Conservation (phyloP, 2,329 filamentous ascomycete species). For the Fusarium torreyae region DNA sequence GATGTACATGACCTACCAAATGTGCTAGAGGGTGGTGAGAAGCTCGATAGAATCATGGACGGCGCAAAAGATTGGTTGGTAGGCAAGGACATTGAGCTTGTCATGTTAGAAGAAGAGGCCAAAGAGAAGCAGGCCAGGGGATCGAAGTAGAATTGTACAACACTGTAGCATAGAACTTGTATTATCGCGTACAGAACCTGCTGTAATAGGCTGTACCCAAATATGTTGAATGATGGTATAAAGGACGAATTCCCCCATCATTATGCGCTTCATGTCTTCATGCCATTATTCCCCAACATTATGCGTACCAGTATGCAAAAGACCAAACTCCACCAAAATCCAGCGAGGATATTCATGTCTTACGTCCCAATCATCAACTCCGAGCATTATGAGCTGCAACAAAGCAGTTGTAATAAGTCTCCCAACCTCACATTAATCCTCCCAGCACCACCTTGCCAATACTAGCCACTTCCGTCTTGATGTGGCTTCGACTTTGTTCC, state of each 20-base stretch:
- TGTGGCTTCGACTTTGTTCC: constrained; percentile 81
- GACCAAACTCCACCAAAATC: constrained; percentile 43
- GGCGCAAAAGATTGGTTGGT: constrained; percentile 84
- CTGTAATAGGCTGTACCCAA: constrained; percentile 32
- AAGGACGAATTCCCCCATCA: constrained; percentile 26
- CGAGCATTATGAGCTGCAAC: constrained; percentile 19
- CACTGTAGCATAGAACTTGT: constrained; percentile 28
- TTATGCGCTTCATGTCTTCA: constrained; percentile 31
- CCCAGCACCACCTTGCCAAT: constrained; percentile 92
- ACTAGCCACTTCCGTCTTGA: constrained; percentile 86
- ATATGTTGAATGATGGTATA: constrained; percentile 16
- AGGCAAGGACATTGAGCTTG: constrained; percentile 79
- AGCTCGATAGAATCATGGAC: constrained; percentile 81
- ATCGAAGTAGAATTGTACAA: constrained; percentile 20
- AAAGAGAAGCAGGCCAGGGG: constrained; percentile 46
- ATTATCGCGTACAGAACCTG: constrained; percentile 38
- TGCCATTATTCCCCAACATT: constrained; percentile 10
- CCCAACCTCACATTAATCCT: constrained; percentile 75
- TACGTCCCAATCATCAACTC: constrained; percentile 42
- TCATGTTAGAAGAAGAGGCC: constrained; percentile 75
- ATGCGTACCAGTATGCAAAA: constrained; percentile 16
- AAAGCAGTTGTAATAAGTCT: constrained; percentile 3
- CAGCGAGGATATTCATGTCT: constrained; percentile 42
- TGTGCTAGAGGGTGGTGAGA: constrained; percentile 81
- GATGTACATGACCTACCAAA: constrained; percentile 86